Base-by-base conservation (phyloP, 1,139 yeast genomes). In the Blastobotrys aristatus region DNA sequence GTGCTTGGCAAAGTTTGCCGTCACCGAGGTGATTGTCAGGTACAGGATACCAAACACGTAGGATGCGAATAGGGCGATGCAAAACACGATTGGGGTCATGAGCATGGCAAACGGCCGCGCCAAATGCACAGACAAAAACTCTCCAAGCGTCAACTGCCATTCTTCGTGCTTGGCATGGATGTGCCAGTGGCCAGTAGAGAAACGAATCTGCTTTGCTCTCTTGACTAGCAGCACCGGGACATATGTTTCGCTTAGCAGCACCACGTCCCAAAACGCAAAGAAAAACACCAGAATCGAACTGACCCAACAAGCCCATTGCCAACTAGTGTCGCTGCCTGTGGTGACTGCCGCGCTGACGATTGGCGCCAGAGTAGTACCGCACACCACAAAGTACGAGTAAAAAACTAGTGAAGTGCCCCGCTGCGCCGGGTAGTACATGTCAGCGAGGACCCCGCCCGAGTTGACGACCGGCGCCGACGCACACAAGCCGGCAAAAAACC, bases 361-460 rank as follows among this genome's bases (percentile, higher is more conserved):
- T 5, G 89, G 90, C 0, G 92, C 89, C 16, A 83, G 58, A 1
- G 83, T 77, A 0, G 94, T 89, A 1, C 94, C 95, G 5, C 80
- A 68, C 56, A 84, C 81, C 3, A 88, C 88, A 44, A 85, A 76
- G 47, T 81, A 70, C 14, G 87, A 76, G 58, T 80, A 84, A 38
- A 84, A 69, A 2, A 86, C 82, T 68, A 85, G 73, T 4, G 90
- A 87, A 34, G 82, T 72, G 4, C 88, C 89, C 53, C 89, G 75
- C n/a, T 80, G 74, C 44, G 74, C 71, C 34, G 77, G 77, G 40
- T 75, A 75, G 65, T 76, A 77, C 41, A 84, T 72, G 64, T 85
- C 95, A 40, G 86, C 84, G 47, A 85, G 65, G 14, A 87, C 77
- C n/a, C 94, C 95, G 45, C 89, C 88, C 14, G 85, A 83, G 49